Evolutionary conservation across 495 filamentous ascomycete genomes (phyloP).

Genomic region (Penicillium silybi): DNA sequence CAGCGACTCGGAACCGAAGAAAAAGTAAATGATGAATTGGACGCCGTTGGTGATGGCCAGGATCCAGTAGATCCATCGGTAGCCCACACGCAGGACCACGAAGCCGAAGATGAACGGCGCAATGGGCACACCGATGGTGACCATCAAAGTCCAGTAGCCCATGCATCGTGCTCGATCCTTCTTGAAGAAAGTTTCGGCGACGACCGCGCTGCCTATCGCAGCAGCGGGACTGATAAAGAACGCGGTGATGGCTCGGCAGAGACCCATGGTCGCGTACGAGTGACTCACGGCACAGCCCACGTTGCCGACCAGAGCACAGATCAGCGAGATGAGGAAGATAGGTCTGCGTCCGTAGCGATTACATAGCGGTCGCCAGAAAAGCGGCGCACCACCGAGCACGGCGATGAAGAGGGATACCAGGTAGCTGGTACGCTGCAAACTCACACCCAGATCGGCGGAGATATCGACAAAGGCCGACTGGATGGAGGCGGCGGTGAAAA

Average conservation of each 20-base stretch:
- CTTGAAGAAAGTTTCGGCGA: slow-evolving; percentile 46
- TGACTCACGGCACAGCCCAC: slow-evolving; percentile 42
- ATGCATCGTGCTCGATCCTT: slow-evolving; percentile 42
- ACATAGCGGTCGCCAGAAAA: slow-evolving; percentile 52
- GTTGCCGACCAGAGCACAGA: slow-evolving; percentile 44
- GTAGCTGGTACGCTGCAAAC: slow-evolving; percentile 47
- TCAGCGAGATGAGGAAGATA: slow-evolving; percentile 46
- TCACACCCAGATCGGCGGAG: slow-evolving; percentile 41
- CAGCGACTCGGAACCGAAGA: slow-evolving; percentile 53
- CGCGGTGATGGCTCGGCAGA: slow-evolving; percentile 42
- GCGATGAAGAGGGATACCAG: slow-evolving; percentile 51
- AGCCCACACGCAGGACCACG: slow-evolving; percentile 39
- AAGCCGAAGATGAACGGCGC: slow-evolving; percentile 49
- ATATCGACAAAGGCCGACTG: slow-evolving; percentile 51
- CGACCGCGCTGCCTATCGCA: slow-evolving; percentile 42
- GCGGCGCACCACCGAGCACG: slow-evolving; percentile 46
- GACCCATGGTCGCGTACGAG: slow-evolving; percentile 38
- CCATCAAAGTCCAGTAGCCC: slow-evolving; percentile 46
- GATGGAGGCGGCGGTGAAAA: slow-evolving; percentile 51
- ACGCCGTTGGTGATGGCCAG: slow-evolving; percentile 44
- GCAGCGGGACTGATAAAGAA: slow-evolving; percentile 48
- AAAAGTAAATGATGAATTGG: slow-evolving; percentile 51
- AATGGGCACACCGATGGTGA: slow-evolving; percentile 38
- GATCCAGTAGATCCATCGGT: slow-evolving; percentile 10
- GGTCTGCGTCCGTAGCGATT: slow-evolving; percentile 52